Percentiles rank a stretch among this genome's conserved stretches.
Conservation (phyloP, 2,329 filamentous ascomycete species). For the Neopestalotiopsis rosae region DNA sequence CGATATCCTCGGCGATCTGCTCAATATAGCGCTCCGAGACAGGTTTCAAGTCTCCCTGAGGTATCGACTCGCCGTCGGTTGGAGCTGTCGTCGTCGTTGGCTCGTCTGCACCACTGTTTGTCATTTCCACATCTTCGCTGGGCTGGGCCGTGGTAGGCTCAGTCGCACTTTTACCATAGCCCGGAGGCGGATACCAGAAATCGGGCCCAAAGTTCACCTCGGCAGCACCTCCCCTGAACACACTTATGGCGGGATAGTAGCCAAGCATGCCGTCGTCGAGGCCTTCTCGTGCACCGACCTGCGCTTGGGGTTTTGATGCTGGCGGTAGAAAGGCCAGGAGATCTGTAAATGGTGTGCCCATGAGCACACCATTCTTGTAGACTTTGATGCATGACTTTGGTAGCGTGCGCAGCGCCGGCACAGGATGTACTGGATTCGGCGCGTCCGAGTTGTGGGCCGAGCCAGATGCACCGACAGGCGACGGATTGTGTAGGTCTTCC, state of each 20-base stretch:
- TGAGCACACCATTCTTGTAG: constrained; percentile 88
- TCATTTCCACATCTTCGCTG: constrained; percentile 55
- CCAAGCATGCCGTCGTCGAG: constrained; percentile 94
- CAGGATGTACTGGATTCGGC: constrained; percentile 74
- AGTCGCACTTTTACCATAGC: constrained; percentile 44
- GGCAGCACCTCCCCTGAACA: constrained; percentile 88
- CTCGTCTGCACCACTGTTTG: constrained; percentile 18
- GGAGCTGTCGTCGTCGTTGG: neutral
- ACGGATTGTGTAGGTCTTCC: constrained; percentile 80
- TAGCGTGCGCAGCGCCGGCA: constrained; percentile 80
- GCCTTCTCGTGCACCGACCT: constrained; percentile 80
- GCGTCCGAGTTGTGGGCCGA: constrained; percentile 47
- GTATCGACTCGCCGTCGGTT: constrained; percentile 24
- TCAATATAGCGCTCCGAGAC: constrained; percentile 84
- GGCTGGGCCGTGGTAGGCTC: constrained; percentile 39
- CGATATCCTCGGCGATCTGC: constrained; percentile 91
- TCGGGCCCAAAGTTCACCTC: constrained; percentile 94
- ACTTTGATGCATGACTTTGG: constrained; percentile 86
- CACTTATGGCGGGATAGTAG: constrained; percentile 92
- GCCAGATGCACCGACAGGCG: constrained; percentile 52
- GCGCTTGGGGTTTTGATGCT: constrained; percentile 75
- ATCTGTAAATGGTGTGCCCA: constrained; percentile 88
- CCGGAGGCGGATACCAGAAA: constrained; percentile 86
- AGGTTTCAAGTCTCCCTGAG: constrained; percentile 50
- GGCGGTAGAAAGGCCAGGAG: constrained; percentile 91